Conservation (phyloP, 148 eudicot species). For the Bassia scoparia region DNA sequence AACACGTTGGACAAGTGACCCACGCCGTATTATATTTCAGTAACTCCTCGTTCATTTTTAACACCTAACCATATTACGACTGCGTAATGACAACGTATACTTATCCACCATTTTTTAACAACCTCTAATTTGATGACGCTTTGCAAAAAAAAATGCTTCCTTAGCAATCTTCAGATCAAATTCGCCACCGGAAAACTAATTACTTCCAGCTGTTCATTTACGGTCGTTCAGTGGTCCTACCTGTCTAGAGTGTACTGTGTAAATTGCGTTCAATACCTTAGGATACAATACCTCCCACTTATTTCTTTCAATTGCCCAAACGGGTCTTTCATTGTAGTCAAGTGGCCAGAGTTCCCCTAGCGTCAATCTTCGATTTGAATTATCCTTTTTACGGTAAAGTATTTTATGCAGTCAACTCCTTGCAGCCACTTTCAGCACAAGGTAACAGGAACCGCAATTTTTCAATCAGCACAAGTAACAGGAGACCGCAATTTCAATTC, state of each 20-base stretch:
- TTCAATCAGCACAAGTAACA: no score
- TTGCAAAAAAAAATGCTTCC: conserved; percentile 16
- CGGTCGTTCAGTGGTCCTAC: conserved; percentile 28
- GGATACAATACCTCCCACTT: neutral
- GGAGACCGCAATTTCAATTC: no score
- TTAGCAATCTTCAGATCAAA: conserved; percentile 13
- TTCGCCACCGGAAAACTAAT: conserved; percentile 27
- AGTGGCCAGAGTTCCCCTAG: conserved; percentile 22
- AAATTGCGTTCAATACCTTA: conserved; percentile 5
- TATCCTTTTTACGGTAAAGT: conserved; percentile 26
- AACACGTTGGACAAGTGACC: conserved; percentile 21
- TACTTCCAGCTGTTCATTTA: conserved; percentile 12
- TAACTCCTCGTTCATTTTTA: neutral
- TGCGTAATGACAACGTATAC: neutral
- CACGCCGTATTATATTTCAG: conserved; percentile 22
- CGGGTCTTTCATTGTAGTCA: conserved; percentile 6
- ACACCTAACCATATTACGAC: neutral
- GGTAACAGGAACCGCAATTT: neutral
- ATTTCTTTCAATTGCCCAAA: neutral
- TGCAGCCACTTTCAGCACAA: neutral
- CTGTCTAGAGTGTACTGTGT: conserved; percentile 18
- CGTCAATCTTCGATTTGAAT: conserved; percentile 27
- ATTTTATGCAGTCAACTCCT: neutral
- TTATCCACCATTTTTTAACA: neutral
- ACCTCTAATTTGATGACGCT: neutral